Evolutionary conservation across 768 basidiomycete genomes (phyloP).

Genomic region (Russula vinacea): DNA sequence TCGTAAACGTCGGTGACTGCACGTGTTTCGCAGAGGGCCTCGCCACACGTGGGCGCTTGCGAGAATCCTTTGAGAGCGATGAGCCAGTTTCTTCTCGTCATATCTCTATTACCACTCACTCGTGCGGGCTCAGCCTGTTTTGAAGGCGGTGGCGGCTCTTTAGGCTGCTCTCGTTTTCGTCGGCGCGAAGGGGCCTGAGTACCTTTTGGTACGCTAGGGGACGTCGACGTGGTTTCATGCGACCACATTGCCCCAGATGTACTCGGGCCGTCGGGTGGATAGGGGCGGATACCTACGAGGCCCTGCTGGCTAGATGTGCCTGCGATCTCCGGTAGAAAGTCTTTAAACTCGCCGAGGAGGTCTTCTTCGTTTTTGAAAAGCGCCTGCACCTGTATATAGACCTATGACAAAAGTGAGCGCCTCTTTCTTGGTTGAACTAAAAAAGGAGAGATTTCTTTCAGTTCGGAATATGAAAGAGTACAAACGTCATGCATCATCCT

Average conservation of each 20-base stretch:
- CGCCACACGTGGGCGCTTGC: constrained; percentile 27
- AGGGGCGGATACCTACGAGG: constrained; percentile 50
- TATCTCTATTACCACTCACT: constrained; percentile 10
- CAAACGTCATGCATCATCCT: constrained; percentile 68
- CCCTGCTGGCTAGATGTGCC: constrained; percentile 43
- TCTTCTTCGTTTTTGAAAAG: constrained; percentile 82
- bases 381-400: constrained; percentile 74
- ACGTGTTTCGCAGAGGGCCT: constrained; percentile 26
- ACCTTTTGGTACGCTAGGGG: constrained; percentile 25
- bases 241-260: constrained; percentile 33
- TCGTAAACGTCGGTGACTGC: constrained; percentile 29
- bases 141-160: constrained; percentile 44
- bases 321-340: constrained; percentile 69
- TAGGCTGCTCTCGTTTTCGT: constrained; percentile 48
- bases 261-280: constrained; percentile 41
- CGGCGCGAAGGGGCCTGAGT: constrained; percentile 39
- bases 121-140: constrained; percentile 19
- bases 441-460: background rate
- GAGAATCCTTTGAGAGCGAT: constrained; percentile 24
- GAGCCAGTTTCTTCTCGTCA: background rate
- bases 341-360: constrained; percentile 75
- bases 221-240: constrained; percentile 21
- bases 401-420: constrained; percentile 52
- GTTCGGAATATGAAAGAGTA: constrained; percentile 22
- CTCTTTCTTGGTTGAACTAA: background rate